Evolutionary conservation across 352 stramenopile genomes (phyloP).

Genomic region (Pythium grandisporangium): DNA sequence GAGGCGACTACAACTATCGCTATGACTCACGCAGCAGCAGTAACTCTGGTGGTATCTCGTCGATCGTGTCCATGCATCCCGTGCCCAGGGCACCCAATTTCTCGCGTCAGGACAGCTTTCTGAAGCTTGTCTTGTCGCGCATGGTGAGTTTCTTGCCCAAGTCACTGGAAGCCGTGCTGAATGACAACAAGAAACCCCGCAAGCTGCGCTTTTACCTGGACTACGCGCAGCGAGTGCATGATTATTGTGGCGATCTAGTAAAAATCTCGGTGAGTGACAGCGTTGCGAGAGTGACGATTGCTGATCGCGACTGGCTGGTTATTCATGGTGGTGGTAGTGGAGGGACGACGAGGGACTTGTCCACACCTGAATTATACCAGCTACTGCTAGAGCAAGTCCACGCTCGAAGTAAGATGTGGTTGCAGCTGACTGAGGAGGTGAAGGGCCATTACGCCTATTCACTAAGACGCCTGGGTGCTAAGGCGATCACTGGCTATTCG

Average conservation of each 20-base stretch:
- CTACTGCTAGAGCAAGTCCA: slow-evolving; percentile 38
- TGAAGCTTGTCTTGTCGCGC: slow-evolving; percentile 32
- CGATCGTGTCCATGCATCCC: no score
- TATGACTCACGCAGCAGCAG: not conserved
- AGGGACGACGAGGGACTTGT: slow-evolving; percentile 23
- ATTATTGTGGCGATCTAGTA: slow-evolving; percentile 22
- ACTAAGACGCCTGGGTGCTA: slow-evolving; percentile 6
- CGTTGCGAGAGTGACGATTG: slow-evolving; percentile 28
- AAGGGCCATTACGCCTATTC: slow-evolving; percentile 13
- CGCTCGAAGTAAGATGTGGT: slow-evolving; percentile 33
- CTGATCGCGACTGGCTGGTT: slow-evolving; percentile 41
- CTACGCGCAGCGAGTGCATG: slow-evolving; percentile 40
- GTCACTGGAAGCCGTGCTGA: slow-evolving; percentile 34
- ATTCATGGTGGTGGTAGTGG: no score
- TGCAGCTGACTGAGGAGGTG: slow-evolving; percentile 26
- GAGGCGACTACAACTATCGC: not conserved
- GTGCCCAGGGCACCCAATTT: slow-evolving; percentile 29
- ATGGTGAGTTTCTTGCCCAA: slow-evolving; percentile 49
- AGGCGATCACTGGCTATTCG: slow-evolving; percentile 16
- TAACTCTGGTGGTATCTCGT: not conserved
- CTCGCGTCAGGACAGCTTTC: slow-evolving; percentile 37
- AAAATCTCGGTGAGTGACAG: slow-evolving; percentile 30
- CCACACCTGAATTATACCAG: slow-evolving; percentile 31
- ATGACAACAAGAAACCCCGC: slow-evolving; percentile 57
- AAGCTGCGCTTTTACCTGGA: slow-evolving; percentile 70